phyloP scores from a whole-genome alignment of 2,329 filamentous ascomycete genomes.

The Kalmusia sp. region DNA sequence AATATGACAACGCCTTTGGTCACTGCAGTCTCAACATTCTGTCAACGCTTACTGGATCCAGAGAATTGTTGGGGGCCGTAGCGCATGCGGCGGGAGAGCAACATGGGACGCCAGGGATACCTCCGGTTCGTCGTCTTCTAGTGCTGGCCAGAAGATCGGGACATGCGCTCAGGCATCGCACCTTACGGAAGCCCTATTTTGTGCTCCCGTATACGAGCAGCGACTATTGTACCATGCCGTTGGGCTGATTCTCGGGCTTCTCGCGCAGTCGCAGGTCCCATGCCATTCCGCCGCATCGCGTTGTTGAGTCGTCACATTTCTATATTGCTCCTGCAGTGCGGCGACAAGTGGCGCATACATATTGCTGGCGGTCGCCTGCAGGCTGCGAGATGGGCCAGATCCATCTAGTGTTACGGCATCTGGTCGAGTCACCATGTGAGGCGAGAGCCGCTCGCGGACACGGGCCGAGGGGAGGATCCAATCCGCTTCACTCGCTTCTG shows the following conservation, averaged over 20 bases:
- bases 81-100: constrained; percentile 40
- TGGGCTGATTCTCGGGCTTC: constrained; percentile 20
- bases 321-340: constrained; percentile 30
- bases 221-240: neutral
- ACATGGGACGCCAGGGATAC: constrained; percentile 16
- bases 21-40: constrained; percentile 8
- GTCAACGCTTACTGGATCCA: constrained; percentile 3
- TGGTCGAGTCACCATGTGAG: constrained; percentile 33
- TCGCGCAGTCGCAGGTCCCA: constrained; percentile 10
- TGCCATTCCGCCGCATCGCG: constrained; percentile 4
- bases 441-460: constrained; percentile 38
- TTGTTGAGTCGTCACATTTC: constrained; percentile 20
- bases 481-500: constrained; percentile 39
- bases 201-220: constrained; percentile 5
- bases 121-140: constrained; percentile 3
- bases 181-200: constrained; percentile 9
- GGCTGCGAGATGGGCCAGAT: constrained; percentile 29
- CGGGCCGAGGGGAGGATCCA: constrained; percentile 39
- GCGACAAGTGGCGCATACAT: constrained; percentile 33
- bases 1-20: constrained; percentile 11
- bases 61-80: constrained; percentile 8
- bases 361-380: constrained; percentile 20
- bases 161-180: constrained; percentile 24
- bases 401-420: constrained; percentile 20
- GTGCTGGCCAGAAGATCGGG: constrained; percentile 6